Percentiles rank a stretch among this genome's conserved stretches.
Evolutionary conservation across 257 asterid species (phyloP).

Genomic region (Perilla frutescens): DNA sequence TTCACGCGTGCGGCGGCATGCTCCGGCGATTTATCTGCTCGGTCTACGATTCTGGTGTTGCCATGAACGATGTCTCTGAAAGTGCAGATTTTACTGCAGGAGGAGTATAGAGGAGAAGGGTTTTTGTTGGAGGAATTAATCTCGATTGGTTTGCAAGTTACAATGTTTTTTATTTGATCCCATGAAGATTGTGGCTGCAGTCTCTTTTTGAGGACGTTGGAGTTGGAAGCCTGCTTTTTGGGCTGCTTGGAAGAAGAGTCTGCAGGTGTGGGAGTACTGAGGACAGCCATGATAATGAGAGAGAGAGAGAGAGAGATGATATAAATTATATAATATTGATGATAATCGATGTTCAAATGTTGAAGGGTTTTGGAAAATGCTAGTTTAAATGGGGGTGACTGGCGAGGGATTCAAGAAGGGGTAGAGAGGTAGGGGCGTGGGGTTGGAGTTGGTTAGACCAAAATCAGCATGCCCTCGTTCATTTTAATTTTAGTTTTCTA

Average conservation of each 20-base stretch:
- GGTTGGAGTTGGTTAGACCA: conserved; percentile 22
- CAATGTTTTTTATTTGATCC: conserved; percentile 71
- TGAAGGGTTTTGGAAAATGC: conserved; percentile 26
- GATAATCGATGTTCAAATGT: conserved; percentile 32
- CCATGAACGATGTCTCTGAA: conserved; percentile 62
- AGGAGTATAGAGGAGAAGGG: conserved; percentile 24
- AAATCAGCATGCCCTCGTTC: background rate
- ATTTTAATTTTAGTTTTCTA: background rate
- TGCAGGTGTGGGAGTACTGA: conserved; percentile 2
- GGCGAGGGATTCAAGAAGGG: conserved; percentile 32
- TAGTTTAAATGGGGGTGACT: conserved; percentile 43
- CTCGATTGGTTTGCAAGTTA: conserved; percentile 62
- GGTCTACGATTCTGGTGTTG: conserved; percentile 49
- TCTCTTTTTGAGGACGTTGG: conserved; percentile 42
- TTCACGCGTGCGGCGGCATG: conserved; percentile 46
- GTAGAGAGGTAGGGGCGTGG: conserved; percentile 10
- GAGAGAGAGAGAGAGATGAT: conserved; percentile 38
- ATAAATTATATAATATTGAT: background rate
- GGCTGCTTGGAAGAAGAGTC: conserved; percentile 1
- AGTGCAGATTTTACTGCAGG: conserved; percentile 62
- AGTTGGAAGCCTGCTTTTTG: conserved; percentile 9
- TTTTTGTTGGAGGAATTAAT: conserved; percentile 41
- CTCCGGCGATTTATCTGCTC: conserved; percentile 72
- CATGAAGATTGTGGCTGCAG: conserved; percentile 48
- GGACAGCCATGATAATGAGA: conserved; percentile 55